These are phyloP conservation scores for Aspergillus cavernicola DNA, from an alignment of 495 filamentous ascomycete species.

Conservation along the genomic window DNA sequence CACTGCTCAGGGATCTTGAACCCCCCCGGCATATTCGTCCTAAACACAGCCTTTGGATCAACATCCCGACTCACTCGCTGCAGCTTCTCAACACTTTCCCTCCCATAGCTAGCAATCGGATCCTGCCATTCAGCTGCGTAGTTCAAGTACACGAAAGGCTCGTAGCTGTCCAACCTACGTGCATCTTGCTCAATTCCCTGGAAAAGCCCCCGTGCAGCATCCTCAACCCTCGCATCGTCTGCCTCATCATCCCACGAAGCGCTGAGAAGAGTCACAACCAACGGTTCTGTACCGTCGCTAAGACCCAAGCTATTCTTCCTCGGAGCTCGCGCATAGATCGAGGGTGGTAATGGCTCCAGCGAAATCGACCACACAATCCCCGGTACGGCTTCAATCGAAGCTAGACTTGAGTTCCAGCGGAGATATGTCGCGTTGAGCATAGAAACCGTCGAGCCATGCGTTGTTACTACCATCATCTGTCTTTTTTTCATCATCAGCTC, in stretches of 20 bases:
- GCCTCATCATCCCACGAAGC: constrained; percentile 18
- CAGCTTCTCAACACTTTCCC: constrained; percentile 27
- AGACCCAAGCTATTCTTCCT: constrained; percentile 19
- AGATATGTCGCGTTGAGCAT: constrained; percentile 17
- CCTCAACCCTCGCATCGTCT: constrained; percentile 17
- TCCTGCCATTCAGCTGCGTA: constrained; percentile 24
- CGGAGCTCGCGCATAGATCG: constrained; percentile 17
- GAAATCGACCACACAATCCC: constrained; percentile 20
- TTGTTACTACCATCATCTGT: constrained; percentile 11
- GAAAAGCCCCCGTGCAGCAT: constrained; percentile 10
- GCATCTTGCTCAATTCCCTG: constrained; percentile 15
- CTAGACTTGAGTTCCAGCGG: constrained; percentile 13
- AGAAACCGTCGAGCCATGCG: constrained; percentile 7
- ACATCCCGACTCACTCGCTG: constrained; percentile 29
- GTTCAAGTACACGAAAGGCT: constrained; percentile 28
- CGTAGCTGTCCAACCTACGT: constrained; percentile 4
- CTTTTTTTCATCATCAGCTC: not conserved
- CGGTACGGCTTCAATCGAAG: constrained; percentile 10
- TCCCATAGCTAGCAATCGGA: constrained; percentile 42
- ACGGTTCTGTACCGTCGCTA: not conserved
- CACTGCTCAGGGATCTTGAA: constrained; percentile 13
- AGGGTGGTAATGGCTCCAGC: constrained; percentile 23
- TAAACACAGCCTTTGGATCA: constrained; percentile 31
- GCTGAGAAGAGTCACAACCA: constrained; percentile 16
- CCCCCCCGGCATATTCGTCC: constrained; percentile 5